Evolutionary conservation across 345 rosid genomes (phyloP).

Genomic region (Arabis alpina): DNA sequence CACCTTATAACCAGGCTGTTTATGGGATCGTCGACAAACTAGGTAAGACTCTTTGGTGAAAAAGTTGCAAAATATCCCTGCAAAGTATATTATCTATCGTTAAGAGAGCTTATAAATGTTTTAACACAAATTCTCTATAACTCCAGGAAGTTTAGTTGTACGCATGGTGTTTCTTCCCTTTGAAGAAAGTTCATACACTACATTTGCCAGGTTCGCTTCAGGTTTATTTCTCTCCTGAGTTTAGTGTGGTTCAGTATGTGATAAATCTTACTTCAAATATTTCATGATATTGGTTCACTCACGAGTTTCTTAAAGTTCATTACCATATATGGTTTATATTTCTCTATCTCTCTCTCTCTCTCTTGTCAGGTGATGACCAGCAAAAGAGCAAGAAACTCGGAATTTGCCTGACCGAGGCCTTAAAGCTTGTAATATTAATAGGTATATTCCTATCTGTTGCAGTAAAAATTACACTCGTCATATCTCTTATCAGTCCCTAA

Average conservation of each 20-base stretch:
- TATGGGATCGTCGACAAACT: slow-evolving; percentile 93
- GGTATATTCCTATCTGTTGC: slow-evolving; percentile 47
- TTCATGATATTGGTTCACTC: slow-evolving; percentile 6
- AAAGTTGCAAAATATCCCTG: neutral
- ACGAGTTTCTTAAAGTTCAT: slow-evolving; percentile 1
- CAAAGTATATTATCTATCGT: neutral
- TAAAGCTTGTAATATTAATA: slow-evolving; percentile 83
- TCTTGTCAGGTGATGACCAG: slow-evolving; percentile 56
- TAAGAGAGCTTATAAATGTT: slow-evolving; percentile 6
- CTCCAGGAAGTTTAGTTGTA: slow-evolving; percentile 91
- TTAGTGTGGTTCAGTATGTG: slow-evolving; percentile 10
- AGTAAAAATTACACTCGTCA: neutral
- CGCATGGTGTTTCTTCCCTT: slow-evolving; percentile 93
- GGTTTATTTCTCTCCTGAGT: slow-evolving; percentile 73
- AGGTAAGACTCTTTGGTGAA: slow-evolving; percentile 50
- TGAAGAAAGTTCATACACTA: slow-evolving; percentile 92
- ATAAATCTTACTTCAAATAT: neutral
- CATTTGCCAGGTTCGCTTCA: slow-evolving; percentile 98
- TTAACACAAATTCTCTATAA: slow-evolving; percentile 11
- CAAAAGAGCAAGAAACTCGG: slow-evolving; percentile 62
- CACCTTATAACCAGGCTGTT: slow-evolving; percentile 95
- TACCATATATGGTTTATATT: neutral
- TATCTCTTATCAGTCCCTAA: neutral
- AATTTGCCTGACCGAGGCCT: slow-evolving; percentile 68
- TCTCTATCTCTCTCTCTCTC: slow-evolving; percentile 4